Evolutionary conservation across 2,329 filamentous ascomycete genomes (phyloP), one percentile per base, ranked within the genome.

Genomic region (Davidsoniella eucalypti): DNA sequence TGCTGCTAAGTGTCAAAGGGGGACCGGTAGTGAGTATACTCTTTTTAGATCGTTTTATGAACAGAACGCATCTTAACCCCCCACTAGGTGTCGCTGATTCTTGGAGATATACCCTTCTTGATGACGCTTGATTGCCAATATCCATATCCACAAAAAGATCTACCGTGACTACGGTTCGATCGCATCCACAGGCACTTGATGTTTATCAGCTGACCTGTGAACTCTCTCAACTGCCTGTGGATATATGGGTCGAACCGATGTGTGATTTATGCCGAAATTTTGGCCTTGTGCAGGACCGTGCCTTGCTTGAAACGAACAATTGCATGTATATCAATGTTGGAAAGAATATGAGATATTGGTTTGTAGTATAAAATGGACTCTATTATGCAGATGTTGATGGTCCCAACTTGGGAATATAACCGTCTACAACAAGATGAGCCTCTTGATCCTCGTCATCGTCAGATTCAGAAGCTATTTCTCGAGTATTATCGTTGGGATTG

Each of bases 81-180:
- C 71, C 72, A 72, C 63, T 75, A 87, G 87, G 87, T 94, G 87
- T 94, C 87, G 87, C 86, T 67, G 83, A 90, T 73, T 87, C 80
- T 78, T 68, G 62, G 64, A 64, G 61, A 58, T 26, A 57, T 51
- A 61, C 61, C 66, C 65, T 36, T 61, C 70, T 72, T 70, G 81
- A 85, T 76, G 78, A 92, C 64, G 86, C 86, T 94, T 86, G 87
- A 94, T 87, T 79, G 87, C 87, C 87, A 94, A 73, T 68, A 65
- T 64, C 16, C 9, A 29, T 10, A 33, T 33, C 26, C 26, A 3
- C 21, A 4, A 21, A 33, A 9, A 12, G 7, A 8, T 33, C 10
- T 33, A 41, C 10, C 16, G 39, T 21, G 18, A 41, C 14, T 16
- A 17, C 8, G 39, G 9, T n/a, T 41, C 39, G 16, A 21, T 16